A percentile compares a stretch with the other conserved stretches of the same genome.
phyloP scores from a whole-genome alignment of 1,284 basidiomycete genomes.

The Naganishia albida region DNA sequence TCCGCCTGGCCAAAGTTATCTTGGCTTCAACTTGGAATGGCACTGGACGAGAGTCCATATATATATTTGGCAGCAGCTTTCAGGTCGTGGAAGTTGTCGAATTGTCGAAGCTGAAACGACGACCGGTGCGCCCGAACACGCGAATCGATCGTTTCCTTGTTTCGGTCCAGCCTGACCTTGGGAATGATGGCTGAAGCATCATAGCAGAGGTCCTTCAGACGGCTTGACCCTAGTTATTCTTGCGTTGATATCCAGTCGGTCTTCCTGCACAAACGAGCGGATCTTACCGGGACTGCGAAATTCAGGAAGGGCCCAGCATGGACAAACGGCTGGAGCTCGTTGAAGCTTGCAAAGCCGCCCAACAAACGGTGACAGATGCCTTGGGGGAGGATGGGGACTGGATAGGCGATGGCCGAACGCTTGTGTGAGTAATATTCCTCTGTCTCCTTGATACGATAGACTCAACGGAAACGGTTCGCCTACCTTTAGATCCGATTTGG shows the following conservation, averaged over 20 bases:
- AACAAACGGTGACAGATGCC: conserved; percentile 1
- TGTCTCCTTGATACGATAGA: not conserved
- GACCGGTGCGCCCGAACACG: not conserved
- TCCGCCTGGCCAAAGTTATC: no score
- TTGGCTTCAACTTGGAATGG: no score
- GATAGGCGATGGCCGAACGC: not conserved
- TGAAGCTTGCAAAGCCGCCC: conserved; percentile 10
- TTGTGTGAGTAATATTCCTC: not conserved
- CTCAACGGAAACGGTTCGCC: not conserved
- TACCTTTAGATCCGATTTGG: conserved; percentile 9
- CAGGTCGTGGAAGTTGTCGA: no score
- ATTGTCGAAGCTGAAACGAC: not conserved
- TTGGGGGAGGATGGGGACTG: conserved; percentile 17
- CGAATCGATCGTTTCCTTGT: not conserved
- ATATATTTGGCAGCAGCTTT: no score
- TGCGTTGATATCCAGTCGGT: not conserved
- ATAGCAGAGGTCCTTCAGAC: not conserved
- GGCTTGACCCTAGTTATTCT: not conserved
- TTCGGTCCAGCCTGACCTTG: no score
- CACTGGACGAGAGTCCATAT: no score
- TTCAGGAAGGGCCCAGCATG: conserved; percentile 5
- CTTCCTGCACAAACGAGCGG: not conserved
- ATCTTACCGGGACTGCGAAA: not conserved
- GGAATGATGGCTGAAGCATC: not conserved
- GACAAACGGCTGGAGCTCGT: conserved; percentile 23